Percentiles rank a stretch among this genome's conserved stretches.
phyloP scores from a whole-genome alignment of 2,329 filamentous ascomycete genomes.

The Fusarium protoensiforme region DNA sequence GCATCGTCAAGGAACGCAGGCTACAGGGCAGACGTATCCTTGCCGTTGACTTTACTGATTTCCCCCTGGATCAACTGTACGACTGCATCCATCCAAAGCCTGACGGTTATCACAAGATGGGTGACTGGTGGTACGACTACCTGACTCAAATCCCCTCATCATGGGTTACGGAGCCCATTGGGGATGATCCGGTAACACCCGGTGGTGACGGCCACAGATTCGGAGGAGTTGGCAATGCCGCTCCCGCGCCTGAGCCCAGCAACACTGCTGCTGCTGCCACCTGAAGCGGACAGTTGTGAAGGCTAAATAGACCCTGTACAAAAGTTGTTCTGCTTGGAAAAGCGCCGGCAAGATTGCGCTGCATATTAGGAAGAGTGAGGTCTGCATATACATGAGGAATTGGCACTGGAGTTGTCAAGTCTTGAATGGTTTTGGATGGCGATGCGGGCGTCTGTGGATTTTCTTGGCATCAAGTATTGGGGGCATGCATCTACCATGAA shows the following conservation, averaged over 20 bases:
- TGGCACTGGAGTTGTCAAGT: background rate
- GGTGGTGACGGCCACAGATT: background rate
- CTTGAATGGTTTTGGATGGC: background rate
- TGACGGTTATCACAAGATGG: background rate
- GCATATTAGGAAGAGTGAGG: background rate
- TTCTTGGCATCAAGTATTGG: background rate
- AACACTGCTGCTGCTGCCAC: background rate
- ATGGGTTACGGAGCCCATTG: background rate
- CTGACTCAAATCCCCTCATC: background rate
- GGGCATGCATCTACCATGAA: background rate
- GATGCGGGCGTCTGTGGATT: background rate
- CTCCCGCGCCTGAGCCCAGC: background rate
- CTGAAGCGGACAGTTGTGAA: no score
- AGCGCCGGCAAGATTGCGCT: background rate
- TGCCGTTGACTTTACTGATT: background rate
- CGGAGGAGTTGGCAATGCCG: background rate
- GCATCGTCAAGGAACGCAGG: background rate
- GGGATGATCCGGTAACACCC: background rate
- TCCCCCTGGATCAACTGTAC: background rate
- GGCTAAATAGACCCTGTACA: background rate
- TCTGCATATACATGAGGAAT: background rate
- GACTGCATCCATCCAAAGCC: background rate
- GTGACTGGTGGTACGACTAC: background rate
- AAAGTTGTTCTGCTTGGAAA: background rate
- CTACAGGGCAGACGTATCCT: background rate